Base-by-base conservation (phyloP, 169 alveolate species). In the Cryptosporidium bovis region DNA sequence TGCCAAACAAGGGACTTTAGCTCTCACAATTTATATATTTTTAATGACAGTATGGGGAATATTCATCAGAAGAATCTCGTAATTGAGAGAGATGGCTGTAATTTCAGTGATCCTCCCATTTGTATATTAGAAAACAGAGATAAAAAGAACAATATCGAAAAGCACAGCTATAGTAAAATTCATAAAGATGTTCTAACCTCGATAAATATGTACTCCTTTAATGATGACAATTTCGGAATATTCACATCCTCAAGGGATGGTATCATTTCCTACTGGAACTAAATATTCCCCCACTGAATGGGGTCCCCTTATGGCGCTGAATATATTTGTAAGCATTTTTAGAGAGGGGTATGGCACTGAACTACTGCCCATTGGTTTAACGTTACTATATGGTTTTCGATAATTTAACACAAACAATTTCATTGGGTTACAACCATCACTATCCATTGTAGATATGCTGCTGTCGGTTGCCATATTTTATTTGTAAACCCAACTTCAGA, bases 181-280 rank as follows among this genome's bases (percentile, higher is more conserved):
- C 87, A 77, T 27, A 77, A 36, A 15, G 87, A 77, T n/a, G 10
- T 60, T 18, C 6, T 77, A 50, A 77, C 87, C 6, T 77, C 87
- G 1, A 13, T 77, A 20, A 77, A 13, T 40, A 48, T 60, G 27
- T 77, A 60, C 51, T n/a, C 36, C 10, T 56, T 34, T 60, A 2
- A n/a, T 44, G 56, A 60, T 60, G 8, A 27, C 16, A 53, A 69
- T 69, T 44, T 60, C 8, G 87, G 87, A 1, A 10, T 77, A 77
- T 31, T 77, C 34, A 62, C 71, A 34, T 56, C 87, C 5, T 77
- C 87, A 7, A 77, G 87, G 55, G 87, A 77, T 60, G 87, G 87
- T 5, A 62, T 62, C 10, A 44, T 77, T 77, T 77, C 87, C 36
- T 77, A 77, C 51, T 77, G 87, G 87, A 77, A 40, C 51, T 77